Conservation (phyloP, 2,329 filamentous ascomycete genomes). For the Phaeosphaeria sp. region DNA sequence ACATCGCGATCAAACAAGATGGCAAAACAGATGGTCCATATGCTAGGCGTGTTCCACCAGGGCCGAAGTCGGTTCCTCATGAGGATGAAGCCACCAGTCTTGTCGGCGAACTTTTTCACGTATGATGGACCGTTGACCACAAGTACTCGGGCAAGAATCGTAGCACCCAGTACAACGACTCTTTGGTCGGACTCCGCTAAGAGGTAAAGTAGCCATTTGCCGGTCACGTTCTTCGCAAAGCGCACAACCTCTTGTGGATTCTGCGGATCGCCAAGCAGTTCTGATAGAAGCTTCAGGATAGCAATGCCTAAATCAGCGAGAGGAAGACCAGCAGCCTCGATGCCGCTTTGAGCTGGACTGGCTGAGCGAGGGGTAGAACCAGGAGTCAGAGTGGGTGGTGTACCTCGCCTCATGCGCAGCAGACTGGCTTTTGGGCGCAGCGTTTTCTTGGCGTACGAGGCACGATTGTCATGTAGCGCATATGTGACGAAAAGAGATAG, state of each 20-base stretch:
- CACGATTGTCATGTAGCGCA: constrained; percentile 73
- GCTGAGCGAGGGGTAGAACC: constrained; percentile 38
- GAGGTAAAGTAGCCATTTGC: constrained; percentile 95
- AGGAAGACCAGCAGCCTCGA: constrained; percentile 47
- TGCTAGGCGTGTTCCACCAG: constrained; percentile 85
- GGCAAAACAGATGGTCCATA: constrained; percentile 90
- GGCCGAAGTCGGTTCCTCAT: constrained; percentile 81
- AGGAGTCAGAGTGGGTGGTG: constrained; percentile 34
- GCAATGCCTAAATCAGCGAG: constrained; percentile 76
- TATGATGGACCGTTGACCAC: constrained; percentile 83
- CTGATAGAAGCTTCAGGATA: constrained; percentile 78
- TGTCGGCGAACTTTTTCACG: constrained; percentile 82
- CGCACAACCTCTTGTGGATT: constrained; percentile 76
- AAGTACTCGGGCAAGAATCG: constrained; percentile 83
- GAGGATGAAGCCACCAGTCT: constrained; percentile 86
- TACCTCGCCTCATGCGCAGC: constrained; percentile 38
- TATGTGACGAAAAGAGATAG: constrained; percentile 94
- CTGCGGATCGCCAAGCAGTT: constrained; percentile 76
- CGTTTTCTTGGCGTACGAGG: constrained; percentile 47
- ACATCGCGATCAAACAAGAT: constrained; percentile 88
- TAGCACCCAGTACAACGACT: constrained; percentile 79
- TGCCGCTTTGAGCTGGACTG: constrained; percentile 35
- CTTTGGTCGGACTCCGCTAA: constrained; percentile 85
- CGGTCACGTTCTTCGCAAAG: constrained; percentile 93
- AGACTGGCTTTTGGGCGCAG: constrained; percentile 44